phyloP scores from a whole-genome alignment of 2,329 filamentous ascomycete genomes.

The Mycogone perniciosa region DNA sequence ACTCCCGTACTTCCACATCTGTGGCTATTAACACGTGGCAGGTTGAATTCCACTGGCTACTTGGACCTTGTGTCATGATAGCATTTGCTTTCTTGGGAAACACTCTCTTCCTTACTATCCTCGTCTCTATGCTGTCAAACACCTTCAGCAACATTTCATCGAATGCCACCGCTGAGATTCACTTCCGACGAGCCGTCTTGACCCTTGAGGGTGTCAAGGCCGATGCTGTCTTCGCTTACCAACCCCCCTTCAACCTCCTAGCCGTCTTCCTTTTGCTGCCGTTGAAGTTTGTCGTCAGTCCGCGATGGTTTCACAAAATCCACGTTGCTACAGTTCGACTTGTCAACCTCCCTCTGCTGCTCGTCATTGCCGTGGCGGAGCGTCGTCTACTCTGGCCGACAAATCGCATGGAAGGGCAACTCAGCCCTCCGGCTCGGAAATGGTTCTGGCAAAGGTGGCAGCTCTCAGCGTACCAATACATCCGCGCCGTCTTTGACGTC shows the following conservation, averaged over 20 bases:
- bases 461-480: constrained; percentile 64
- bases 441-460: constrained; percentile 62
- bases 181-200: constrained; percentile 72
- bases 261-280: constrained; percentile 69
- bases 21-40: constrained; percentile 23
- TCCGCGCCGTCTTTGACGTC: constrained; percentile 66
- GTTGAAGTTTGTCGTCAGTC: constrained; percentile 69
- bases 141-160: constrained; percentile 73
- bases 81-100: constrained; percentile 81
- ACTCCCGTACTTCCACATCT: neutral
- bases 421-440: constrained; percentile 23
- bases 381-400: constrained; percentile 59
- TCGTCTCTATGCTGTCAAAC: constrained; percentile 80
- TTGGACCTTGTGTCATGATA: constrained; percentile 75
- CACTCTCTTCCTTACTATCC: constrained; percentile 80
- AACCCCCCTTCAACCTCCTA: constrained; percentile 76
- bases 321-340: constrained; percentile 70
- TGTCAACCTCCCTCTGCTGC: constrained; percentile 68
- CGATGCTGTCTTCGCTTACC: constrained; percentile 76
- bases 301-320: constrained; percentile 85
- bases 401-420: constrained; percentile 14
- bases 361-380: constrained; percentile 65
- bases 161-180: constrained; percentile 76
- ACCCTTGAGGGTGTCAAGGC: constrained; percentile 83
- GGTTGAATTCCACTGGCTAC: constrained; percentile 68